Evolutionary conservation across 1,284 basidiomycete genomes (phyloP), one percentile per base, ranked within the genome.

Genomic region (Ceratobasidium sp.): DNA sequence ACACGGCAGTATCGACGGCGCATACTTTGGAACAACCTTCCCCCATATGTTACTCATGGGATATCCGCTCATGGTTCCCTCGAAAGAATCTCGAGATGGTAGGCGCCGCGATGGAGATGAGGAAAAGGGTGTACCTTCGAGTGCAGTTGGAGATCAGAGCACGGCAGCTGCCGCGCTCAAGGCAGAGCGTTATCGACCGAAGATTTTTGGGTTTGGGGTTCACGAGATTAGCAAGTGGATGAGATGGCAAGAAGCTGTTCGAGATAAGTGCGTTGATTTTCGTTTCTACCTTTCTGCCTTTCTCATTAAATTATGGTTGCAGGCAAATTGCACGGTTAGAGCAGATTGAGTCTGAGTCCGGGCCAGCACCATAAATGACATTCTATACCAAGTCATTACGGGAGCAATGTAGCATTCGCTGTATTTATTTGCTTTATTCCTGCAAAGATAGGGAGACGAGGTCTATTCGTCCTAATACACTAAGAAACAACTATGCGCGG

Each of bases 11-110:
- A 98, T 98, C 83, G 96, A 98, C 84, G 96, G 96, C 42, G 96
- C 97, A 1, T 98, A 97, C 86, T 98, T 98, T 82, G 96, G 97
- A 78, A 97, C 96, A 0, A 97, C 95, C 0, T 98, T 98, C 87
- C 96, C 96, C 0, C 96, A 98, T 84, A 92, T 98, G 81, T 88
- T 98, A 62, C 96, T 96, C 87, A 94, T 98, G 87, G 95, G 97
- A 57, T 97, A 98, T 84, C 96, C 96, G 0, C 91, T 92, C 75
- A 91, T 97, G 82, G 93, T 97, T 67, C 94, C 96, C 12, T 89
- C 91, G 40, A 98, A 98, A 85, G 90, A 87, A 1, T 89, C 91
- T 15, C 46, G 57, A n/a, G 70, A 71, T 40, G 52, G 59, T 20
- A 78, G 65, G 62, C 77, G 81, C 44, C 81, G 82, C 23, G 73